These are phyloP conservation scores for Gamarada debralockiae DNA, from an alignment of 495 filamentous ascomycete genomes.

Conservation along the genomic window DNA sequence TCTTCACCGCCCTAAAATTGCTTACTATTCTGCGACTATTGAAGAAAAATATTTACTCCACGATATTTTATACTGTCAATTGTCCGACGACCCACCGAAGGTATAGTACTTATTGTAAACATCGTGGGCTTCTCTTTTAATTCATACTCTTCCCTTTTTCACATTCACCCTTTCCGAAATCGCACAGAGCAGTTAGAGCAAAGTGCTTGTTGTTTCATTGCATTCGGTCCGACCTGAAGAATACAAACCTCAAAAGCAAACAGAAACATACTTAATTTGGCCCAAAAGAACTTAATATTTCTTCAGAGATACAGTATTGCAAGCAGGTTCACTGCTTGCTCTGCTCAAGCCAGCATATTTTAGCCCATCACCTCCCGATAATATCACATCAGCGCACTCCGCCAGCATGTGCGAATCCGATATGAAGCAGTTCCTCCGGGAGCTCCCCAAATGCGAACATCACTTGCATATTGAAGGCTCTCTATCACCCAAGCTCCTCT, in stretches of 20 bases:
- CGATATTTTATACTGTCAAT: background rate
- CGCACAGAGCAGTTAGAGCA: too few relatives aligned
- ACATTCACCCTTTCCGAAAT: too few relatives aligned
- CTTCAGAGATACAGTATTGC: too few relatives aligned
- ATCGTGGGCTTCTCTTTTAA: too few relatives aligned
- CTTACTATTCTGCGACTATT: background rate
- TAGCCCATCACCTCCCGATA: background rate
- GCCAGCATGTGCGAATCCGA: conserved; percentile 43
- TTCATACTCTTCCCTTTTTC: too few relatives aligned
- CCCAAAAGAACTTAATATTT: too few relatives aligned
- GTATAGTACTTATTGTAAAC: too few relatives aligned
- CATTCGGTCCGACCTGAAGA: too few relatives aligned
- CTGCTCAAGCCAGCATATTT: background rate
- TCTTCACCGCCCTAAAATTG: background rate
- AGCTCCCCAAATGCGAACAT: conserved; percentile 76
- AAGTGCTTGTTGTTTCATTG: too few relatives aligned
- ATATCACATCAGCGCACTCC: conserved; percentile 1
- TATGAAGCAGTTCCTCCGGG: conserved; percentile 48
- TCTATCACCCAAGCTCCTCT: conserved; percentile 63
- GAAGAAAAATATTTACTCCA: background rate
- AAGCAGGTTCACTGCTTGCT: too few relatives aligned
- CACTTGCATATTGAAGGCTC: conserved; percentile 77
- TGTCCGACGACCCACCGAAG: background rate
- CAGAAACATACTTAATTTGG: too few relatives aligned
- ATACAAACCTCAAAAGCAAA: too few relatives aligned